These are phyloP conservation scores for Steccherinum ochraceum DNA, from an alignment of 768 basidiomycete genomes.

Conservation along the genomic window DNA sequence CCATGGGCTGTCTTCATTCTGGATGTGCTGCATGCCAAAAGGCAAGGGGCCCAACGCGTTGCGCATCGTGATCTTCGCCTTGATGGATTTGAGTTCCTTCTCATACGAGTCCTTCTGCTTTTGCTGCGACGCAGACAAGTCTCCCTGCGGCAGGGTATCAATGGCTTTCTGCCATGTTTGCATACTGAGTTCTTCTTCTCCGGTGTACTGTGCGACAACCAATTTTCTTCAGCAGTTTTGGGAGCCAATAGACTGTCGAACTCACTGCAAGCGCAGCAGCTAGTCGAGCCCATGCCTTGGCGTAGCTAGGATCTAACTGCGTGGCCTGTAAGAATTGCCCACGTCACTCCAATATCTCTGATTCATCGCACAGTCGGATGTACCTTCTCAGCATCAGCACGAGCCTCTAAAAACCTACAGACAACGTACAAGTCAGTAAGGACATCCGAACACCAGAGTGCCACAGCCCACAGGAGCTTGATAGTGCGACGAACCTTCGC, in stretches of 20 bases:
- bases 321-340: conserved; percentile 30
- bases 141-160: not conserved
- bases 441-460: too few species aligned
- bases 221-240: not conserved
- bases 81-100: not conserved
- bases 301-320: conserved; percentile 32
- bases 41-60: not conserved
- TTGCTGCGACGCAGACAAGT: not conserved
- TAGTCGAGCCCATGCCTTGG: conserved; percentile 37
- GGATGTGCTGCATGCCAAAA: not conserved
- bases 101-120: not conserved
- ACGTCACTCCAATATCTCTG: too few species aligned
- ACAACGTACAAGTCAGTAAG: too few species aligned
- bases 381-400: too few species aligned
- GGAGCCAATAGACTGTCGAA: not conserved
- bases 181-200: not conserved
- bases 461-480: not conserved
- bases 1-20: not conserved
- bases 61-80: not conserved
- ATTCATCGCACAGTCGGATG: too few species aligned
- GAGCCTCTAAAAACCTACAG: too few species aligned
- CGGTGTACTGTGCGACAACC: not conserved
- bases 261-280: conserved; percentile 21
- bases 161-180: not conserved
- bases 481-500: conserved; percentile 23